Conservation (phyloP, 441 rosid genomes). For the Arabidopsis hybrid region DNA sequence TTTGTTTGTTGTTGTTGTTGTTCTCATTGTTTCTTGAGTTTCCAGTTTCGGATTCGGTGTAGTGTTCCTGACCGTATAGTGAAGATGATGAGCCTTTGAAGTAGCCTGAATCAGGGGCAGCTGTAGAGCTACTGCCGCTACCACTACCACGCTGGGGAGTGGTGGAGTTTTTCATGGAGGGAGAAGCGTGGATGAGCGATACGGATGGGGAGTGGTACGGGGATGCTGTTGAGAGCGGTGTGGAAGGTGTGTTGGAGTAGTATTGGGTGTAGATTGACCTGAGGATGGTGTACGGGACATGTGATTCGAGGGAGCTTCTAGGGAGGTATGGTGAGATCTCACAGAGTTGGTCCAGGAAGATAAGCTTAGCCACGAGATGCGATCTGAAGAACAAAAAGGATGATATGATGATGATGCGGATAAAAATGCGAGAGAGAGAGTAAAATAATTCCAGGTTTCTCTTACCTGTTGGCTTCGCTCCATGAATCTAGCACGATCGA, state of each 20-base stretch:
- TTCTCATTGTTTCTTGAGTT: constrained; percentile 53
- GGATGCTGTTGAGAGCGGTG: constrained; percentile 72
- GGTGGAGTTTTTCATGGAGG: constrained; percentile 68
- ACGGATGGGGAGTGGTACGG: constrained; percentile 87
- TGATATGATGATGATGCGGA: constrained; percentile 2
- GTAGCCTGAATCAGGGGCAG: constrained; percentile 62
- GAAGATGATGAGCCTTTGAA: constrained; percentile 94
- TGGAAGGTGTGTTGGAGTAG: constrained; percentile 76
- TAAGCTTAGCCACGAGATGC: constrained; percentile 92
- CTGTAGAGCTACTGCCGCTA: constrained; percentile 42
- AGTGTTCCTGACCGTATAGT: constrained; percentile 70
- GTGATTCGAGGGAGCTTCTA: constrained; percentile 84
- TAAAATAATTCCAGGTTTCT: background rate
- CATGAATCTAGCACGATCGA: constrained; percentile 89
- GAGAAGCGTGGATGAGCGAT: constrained; percentile 82
- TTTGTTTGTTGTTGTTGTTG: constrained; percentile 45
- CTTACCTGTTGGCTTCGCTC: constrained; percentile 88
- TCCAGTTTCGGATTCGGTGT: constrained; percentile 59
- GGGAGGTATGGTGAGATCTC: constrained; percentile 96
- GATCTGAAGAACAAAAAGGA: constrained; percentile 54
- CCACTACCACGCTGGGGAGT: constrained; percentile 75
- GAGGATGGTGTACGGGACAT: constrained; percentile 84
- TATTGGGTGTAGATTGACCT: constrained; percentile 94
- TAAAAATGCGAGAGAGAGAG: background rate
- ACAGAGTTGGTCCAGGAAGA: constrained; percentile 95